Conservation (phyloP, 352 stramenopile species). For the Chrysophaeum taylorii region DNA sequence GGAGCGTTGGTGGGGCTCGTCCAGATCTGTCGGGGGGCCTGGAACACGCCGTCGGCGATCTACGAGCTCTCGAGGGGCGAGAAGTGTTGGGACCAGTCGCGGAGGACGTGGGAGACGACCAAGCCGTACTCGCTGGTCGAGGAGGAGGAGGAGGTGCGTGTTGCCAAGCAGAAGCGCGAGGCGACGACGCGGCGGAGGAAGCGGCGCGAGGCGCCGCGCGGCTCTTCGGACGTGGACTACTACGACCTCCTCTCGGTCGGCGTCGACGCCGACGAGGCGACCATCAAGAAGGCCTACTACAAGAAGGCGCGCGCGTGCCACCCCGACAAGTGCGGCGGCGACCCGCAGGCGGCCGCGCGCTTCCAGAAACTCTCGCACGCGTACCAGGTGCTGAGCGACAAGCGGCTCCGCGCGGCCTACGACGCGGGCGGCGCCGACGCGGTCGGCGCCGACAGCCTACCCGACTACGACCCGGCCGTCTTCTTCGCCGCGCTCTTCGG, state of each 20-base stretch:
- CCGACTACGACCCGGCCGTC: background rate
- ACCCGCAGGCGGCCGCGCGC: conserved; percentile 50
- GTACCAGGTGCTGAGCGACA: conserved; percentile 62
- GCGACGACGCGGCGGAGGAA: background rate
- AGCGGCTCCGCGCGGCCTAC: conserved; percentile 43
- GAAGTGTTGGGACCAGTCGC: conserved; percentile 51
- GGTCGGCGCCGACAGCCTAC: background rate
- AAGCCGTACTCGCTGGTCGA: conserved; percentile 45
- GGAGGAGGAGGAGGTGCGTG: conserved; percentile 36
- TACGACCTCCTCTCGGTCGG: conserved; percentile 61
- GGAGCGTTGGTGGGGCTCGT: conserved; percentile 51
- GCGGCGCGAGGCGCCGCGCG: background rate
- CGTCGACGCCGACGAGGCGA: conserved; percentile 44
- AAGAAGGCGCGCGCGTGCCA: conserved; percentile 57
- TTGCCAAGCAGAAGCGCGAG: too few species aligned
- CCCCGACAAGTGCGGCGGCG: conserved; percentile 58
- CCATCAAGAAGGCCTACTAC: conserved; percentile 74
- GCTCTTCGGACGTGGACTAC: conserved; percentile 37
- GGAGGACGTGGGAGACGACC: conserved; percentile 40
- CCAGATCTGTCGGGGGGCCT: conserved; percentile 48
- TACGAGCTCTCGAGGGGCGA: conserved; percentile 32
- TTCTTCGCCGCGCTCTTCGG: conserved; percentile 10
- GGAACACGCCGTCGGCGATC: conserved; percentile 44
- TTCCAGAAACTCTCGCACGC: conserved; percentile 63
- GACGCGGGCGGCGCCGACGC: conserved; percentile 39